phyloP scores from a whole-genome alignment of 257 asterid species.

The Salvia splendens region DNA sequence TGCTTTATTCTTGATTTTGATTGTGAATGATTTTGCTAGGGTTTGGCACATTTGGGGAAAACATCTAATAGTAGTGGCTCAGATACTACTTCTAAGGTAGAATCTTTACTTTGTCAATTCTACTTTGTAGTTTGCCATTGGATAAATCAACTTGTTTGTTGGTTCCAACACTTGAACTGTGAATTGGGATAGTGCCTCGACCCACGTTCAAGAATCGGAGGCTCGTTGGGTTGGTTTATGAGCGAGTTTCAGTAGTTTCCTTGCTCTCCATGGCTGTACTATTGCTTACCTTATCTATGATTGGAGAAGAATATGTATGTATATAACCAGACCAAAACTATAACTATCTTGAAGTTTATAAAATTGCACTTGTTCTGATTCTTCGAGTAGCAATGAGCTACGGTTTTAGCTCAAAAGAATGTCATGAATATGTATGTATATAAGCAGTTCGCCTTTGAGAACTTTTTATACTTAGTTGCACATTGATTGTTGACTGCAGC shows the following conservation, averaged over 20 bases:
- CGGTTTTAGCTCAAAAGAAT: neutral
- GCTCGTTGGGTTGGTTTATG: neutral
- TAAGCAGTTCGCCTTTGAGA: too few relatives aligned
- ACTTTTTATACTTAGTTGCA: neutral
- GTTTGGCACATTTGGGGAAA: slow-evolving; percentile 26
- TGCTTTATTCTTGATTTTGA: neutral
- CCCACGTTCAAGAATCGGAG: too few relatives aligned
- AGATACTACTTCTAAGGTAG: slow-evolving; percentile 38
- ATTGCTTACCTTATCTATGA: too few relatives aligned
- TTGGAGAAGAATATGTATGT: too few relatives aligned
- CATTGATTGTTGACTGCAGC: slow-evolving; percentile 40
- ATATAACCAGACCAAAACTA: too few relatives aligned
- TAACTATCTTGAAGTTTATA: too few relatives aligned
- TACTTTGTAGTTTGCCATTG: neutral
- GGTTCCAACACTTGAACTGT: too few relatives aligned
- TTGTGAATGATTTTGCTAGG: slow-evolving; percentile 22
- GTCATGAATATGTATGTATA: neutral
- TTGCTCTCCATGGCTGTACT: too few relatives aligned
- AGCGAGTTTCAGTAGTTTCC: neutral
- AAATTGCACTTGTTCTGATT: neutral
- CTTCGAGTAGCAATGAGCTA: neutral
- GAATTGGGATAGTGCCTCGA: too few relatives aligned
- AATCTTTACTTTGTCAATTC: neutral
- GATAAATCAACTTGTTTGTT: neutral
- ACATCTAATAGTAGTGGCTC: slow-evolving; percentile 27